phyloP scores from a whole-genome alignment of 225 moss, liverwort and hornwort genomes.

The Neckera pumila region DNA sequence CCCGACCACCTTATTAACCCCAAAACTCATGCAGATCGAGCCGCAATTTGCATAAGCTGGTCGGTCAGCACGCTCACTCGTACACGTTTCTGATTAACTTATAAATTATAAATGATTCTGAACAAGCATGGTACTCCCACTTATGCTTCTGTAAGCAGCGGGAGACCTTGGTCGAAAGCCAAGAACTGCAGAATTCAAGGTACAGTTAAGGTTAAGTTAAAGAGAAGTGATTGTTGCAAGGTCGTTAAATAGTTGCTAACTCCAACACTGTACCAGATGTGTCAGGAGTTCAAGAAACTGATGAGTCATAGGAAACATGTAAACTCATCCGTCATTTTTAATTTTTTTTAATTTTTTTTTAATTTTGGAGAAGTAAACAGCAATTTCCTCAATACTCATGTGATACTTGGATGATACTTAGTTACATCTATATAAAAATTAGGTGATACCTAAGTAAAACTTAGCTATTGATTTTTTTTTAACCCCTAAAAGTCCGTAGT shows the following conservation, averaged over 20 bases:
- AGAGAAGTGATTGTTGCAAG: not conserved
- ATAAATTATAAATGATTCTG: not conserved
- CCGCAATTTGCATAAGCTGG: not conserved
- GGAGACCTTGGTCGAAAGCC: not conserved
- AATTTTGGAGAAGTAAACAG: not conserved
- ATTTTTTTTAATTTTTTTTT: too few relatives aligned
- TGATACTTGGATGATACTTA: not conserved
- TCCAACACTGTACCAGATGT: not conserved
- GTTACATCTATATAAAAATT: not conserved
- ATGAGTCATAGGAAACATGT: not conserved
- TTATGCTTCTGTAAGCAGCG: not conserved
- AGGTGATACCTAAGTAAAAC: not conserved
- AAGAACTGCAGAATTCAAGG: not conserved
- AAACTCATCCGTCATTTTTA: not conserved
- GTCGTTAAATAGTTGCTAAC: not conserved
- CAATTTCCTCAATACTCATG: not conserved
- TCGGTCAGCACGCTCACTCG: not conserved
- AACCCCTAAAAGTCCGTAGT: too few relatives aligned
- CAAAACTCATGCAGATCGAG: not conserved
- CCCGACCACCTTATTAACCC: too few relatives aligned
- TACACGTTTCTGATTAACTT: not conserved
- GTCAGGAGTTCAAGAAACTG: not conserved
- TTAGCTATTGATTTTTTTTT: too few relatives aligned
- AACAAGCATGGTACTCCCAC: not conserved
- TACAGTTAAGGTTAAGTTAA: not conserved